Conservation (phyloP, 306 rosid species). For the Cucurbita moschata region DNA sequence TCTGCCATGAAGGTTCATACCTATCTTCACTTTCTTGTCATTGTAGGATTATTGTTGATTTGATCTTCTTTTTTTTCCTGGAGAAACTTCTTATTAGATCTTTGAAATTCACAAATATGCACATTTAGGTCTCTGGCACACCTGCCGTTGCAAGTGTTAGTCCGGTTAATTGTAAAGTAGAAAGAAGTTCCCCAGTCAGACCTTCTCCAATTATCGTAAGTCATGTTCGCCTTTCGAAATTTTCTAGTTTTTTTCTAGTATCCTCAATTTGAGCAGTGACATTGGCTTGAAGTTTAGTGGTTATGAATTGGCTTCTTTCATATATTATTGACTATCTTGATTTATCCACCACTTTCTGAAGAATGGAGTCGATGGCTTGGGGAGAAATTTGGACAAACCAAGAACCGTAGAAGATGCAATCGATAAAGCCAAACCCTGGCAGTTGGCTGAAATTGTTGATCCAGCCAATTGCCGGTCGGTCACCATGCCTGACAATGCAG, state of each 20-base stretch:
- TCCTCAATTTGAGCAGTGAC: not conserved
- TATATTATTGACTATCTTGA: slow-evolving; percentile 19
- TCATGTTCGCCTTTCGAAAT: not conserved
- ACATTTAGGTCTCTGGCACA: slow-evolving; percentile 42
- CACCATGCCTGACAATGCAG: slow-evolving; percentile 65
- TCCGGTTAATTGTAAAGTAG: slow-evolving; percentile 65
- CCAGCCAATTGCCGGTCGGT: slow-evolving; percentile 54
- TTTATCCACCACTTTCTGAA: slow-evolving; percentile 13
- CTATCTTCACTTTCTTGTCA: slow-evolving; percentile 9
- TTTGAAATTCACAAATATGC: not conserved
- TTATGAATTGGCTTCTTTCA: not conserved
- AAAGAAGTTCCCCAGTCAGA: slow-evolving; percentile 64
- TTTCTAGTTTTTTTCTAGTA: not conserved
- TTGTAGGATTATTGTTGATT: not conserved
- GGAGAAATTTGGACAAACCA: slow-evolving; percentile 46
- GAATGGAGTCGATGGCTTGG: slow-evolving; percentile 52
- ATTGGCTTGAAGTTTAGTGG: not conserved
- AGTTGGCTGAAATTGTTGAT: slow-evolving; percentile 68
- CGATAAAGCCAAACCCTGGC: slow-evolving; percentile 64
- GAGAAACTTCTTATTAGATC: slow-evolving; percentile 1
- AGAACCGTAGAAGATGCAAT: slow-evolving; percentile 41
- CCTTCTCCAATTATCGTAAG: slow-evolving; percentile 58
- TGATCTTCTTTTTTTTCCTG: not conserved
- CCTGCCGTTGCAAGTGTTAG: slow-evolving; percentile 33
- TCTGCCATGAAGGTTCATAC: slow-evolving; percentile 48